Evolutionary conservation across 768 basidiomycete genomes (phyloP).

Genomic region (Leucosporidium scottii): DNA sequence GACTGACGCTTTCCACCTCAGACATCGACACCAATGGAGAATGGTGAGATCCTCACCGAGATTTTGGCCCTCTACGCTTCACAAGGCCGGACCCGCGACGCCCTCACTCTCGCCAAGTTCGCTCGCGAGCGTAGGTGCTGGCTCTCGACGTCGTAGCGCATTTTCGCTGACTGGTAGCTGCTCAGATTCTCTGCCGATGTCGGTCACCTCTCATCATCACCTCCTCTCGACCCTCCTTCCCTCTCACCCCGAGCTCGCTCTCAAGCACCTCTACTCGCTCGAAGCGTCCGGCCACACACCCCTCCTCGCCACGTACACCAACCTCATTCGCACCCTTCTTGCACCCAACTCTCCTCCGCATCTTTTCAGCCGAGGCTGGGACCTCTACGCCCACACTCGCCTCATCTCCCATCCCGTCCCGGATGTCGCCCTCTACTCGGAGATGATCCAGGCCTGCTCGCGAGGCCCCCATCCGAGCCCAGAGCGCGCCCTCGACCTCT

Average conservation of each 20-base stretch:
- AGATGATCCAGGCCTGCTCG: slow-evolving; percentile 84
- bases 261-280: slow-evolving; percentile 62
- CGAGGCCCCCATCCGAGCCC: slow-evolving; percentile 59
- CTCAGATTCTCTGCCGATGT: slow-evolving; percentile 29
- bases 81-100: slow-evolving; percentile 47
- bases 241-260: slow-evolving; percentile 56
- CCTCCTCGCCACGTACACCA: slow-evolving; percentile 67
- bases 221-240: slow-evolving; percentile 50
- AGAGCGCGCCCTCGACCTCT: slow-evolving; percentile 85
- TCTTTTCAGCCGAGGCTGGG: slow-evolving; percentile 66
- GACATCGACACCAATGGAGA: slow-evolving; percentile 47
- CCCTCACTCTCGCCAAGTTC: slow-evolving; percentile 49
- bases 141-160: neutral
- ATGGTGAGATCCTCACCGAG: slow-evolving; percentile 48
- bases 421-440: slow-evolving; percentile 60
- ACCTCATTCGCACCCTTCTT: slow-evolving; percentile 50
- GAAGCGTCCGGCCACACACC: slow-evolving; percentile 59
- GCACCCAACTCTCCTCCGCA: slow-evolving; percentile 49
- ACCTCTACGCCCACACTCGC: slow-evolving; percentile 91
- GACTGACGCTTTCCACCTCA: slow-evolving; percentile 25
- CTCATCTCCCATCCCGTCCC: slow-evolving; percentile 85
- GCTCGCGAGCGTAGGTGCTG: slow-evolving; percentile 47
- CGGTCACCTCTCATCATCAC: slow-evolving; percentile 58
- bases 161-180: slow-evolving; percentile 7
- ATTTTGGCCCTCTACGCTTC: slow-evolving; percentile 52